Evolutionary conservation across 2,329 filamentous ascomycete genomes (phyloP), one percentile per base, ranked within the genome.

Genomic region (Chlorencoelia australis): DNA sequence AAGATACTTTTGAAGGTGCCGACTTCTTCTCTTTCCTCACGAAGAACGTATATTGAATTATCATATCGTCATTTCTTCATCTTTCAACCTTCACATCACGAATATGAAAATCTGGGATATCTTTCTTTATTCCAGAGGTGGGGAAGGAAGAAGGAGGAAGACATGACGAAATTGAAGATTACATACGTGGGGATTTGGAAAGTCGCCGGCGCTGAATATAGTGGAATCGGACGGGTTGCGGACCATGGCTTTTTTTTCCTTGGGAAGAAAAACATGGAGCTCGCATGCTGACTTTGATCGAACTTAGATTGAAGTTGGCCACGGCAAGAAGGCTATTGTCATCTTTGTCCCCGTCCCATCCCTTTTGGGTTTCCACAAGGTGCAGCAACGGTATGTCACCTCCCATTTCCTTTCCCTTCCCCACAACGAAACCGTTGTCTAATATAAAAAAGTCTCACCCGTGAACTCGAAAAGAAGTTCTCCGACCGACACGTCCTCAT

Each of bases 391-490:
- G 89, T 96, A 88, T 70, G 81, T 68, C 49, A 31, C 30, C 31
- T 10, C 41, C 24, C 21, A 11, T 25, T 8, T 25, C 14, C 26
- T 22, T 29, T 21, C 11, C 22, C 3, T 33, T 7, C 3, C 27
- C 24, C 20, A 11, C 14, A n/a, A n/a, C n/a, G n/a, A n/a, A n/a
- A n/a, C n/a, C n/a, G 30, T 24, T 26, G 3, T 18, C 39, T 42
- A 39, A 41, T 3, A 15, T 2, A 19, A 9, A 13, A 13, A 19
- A 96, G 89, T 65, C 81, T 98, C 64, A 98, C 91, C 69, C 91
- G 91, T 72, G 91, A 98, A 79, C 88, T 98, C 64, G 91, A 98
- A 83, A 98, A 98, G 87, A 98, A 98, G 77, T 98, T 98, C 86
- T 96, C 91, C 52, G 91, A 98, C 79, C 91, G 91, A 71, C 91